Base-by-base conservation (phyloP, 2,329 filamentous ascomycete genomes). In the Hypocreales sp. region DNA sequence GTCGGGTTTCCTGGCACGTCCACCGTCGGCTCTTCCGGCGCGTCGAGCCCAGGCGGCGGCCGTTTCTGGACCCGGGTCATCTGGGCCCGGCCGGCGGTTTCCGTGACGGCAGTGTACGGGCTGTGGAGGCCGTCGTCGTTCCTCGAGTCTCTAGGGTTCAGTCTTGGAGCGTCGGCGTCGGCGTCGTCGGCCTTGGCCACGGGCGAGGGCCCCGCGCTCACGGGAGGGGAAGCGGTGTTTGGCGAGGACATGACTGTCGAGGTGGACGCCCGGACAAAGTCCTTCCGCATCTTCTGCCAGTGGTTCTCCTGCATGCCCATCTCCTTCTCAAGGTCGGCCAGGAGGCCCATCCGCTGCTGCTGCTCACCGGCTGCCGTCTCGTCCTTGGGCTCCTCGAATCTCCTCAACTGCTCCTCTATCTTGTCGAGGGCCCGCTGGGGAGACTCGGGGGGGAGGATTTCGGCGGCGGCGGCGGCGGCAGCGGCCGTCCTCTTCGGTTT, bases 301-400 rank as follows among this genome's bases (percentile, higher is more conserved):
- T 65, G 61, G 29, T 56, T 57, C 40, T 72, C 67, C 40, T 77
- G 65, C 35, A 59, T 46, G 1, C 62, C 67, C 60, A 77, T 69
- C 44, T 78, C 72, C 33, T 53, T 55, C 40, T 78, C 72, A 2
- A 78, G 50, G 32, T 70, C 63, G 18, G 67, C 61, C 2, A 78
- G 50, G 4, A 74, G 53, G 19, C 54, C 57, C 31, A 65, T 47
- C 16, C 59, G 18, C 18, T 25, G 3, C 17, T 25, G 7, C n/a
- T 11, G 9, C 7, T 10, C 22, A n/a, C 7, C 5, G 5, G 11
- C 2, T 14, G 15, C 15, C n/a, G 11, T 3, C 9, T 13, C 9
- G 5, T 21, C 13, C 5, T 13, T 20, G 5, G 54, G 41, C 27
- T 57, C 41, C 13, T 69, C 64, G 7, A 68, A 48, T 20, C 56